These are phyloP conservation scores for Mucor sp. DNA, from an alignment of 371 early-diverging fungal genomes.

Conservation along the genomic window DNA sequence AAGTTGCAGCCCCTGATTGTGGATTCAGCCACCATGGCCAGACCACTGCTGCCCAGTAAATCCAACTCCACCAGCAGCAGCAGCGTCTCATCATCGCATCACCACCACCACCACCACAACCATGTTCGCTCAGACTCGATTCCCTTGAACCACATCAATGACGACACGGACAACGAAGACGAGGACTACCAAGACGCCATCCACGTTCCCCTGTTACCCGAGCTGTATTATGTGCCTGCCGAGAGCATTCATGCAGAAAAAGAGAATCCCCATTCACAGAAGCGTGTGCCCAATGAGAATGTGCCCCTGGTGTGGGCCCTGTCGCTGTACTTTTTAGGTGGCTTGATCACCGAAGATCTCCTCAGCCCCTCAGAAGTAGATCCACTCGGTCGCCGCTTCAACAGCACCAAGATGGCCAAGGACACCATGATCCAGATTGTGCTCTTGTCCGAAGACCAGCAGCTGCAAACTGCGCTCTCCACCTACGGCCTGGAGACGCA, in stretches of 20 bases:
- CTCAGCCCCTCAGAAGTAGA: constrained; percentile 81
- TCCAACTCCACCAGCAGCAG: background rate
- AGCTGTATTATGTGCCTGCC: constrained; percentile 80
- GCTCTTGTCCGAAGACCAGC: constrained; percentile 72
- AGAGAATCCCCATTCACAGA: constrained; percentile 69
- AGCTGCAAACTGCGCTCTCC: constrained; percentile 65
- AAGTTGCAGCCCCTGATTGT: constrained; percentile 72
- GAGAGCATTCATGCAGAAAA: constrained; percentile 76
- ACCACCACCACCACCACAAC: background rate
- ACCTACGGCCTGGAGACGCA: constrained; percentile 82
- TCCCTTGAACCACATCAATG: background rate
- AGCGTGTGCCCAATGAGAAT: constrained; percentile 82
- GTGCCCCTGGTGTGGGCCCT: constrained; percentile 91
- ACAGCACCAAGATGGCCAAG: constrained; percentile 36
- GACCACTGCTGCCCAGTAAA: background rate
- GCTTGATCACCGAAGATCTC: constrained; percentile 72
- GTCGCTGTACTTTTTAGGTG: constrained; percentile 77
- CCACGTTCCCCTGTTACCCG: constrained; percentile 65
- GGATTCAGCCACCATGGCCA: constrained; percentile 50
- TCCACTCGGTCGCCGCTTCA: constrained; percentile 78
- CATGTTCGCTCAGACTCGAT: background rate
- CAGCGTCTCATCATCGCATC: background rate
- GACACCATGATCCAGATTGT: constrained; percentile 80
- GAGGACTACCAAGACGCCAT: background rate
- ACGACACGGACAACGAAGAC: background rate